A percentile compares a stretch with the other conserved stretches of the same genome.
Evolutionary conservation across 305 asterid species (phyloP).

Genomic region (Solanum hybrid): DNA sequence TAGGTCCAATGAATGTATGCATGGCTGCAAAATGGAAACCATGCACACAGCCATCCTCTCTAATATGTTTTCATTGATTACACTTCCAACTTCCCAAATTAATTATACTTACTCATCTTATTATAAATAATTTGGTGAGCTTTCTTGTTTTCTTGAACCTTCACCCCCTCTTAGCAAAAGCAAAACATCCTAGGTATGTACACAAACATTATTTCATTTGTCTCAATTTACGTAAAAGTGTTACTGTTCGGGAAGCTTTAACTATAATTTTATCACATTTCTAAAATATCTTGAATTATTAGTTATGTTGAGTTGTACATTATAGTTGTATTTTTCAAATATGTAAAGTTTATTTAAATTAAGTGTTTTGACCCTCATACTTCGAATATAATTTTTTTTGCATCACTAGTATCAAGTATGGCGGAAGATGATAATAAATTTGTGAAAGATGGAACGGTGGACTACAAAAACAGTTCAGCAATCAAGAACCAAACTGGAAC

Average conservation of each 20-base stretch:
- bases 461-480: slow-evolving; percentile 24
- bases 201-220: neutral
- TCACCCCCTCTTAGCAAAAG: neutral
- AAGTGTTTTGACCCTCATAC: neutral
- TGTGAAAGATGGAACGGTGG: slow-evolving; percentile 35
- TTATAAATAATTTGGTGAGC: neutral
- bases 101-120: neutral
- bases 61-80: neutral
- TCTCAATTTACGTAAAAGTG: neutral
- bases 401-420: neutral
- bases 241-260: neutral
- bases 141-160: neutral
- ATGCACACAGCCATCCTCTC: neutral
- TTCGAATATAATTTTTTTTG: neutral
- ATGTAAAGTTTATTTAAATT: neutral
- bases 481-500: slow-evolving; percentile 31
- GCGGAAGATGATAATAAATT: slow-evolving; percentile 14
- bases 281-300: neutral
- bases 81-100: neutral
- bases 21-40: neutral
- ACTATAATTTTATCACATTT: neutral
- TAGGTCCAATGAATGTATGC: neutral
- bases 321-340: neutral
- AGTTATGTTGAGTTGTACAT: neutral
- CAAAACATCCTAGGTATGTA: neutral